These are phyloP conservation scores for Umbilicus rupestris DNA, from an alignment of 164 flowering plant genomes.

Conservation along the genomic window DNA sequence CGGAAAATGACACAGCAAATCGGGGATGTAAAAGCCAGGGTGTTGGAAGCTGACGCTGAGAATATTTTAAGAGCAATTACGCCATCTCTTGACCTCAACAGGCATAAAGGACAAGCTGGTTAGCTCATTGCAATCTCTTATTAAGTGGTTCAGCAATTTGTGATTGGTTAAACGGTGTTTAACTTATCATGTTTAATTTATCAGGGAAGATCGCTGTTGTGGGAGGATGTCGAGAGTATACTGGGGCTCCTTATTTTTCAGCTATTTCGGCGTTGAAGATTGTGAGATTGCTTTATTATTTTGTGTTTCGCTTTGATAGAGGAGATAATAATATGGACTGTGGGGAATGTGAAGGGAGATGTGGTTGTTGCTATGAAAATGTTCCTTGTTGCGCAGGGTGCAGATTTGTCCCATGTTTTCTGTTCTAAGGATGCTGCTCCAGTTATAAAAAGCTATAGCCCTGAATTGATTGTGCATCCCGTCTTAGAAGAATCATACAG, in stretches of 20 bases:
- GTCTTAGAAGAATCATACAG: slow-evolving; percentile 83
- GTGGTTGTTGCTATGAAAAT: background rate
- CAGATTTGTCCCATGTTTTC: slow-evolving; percentile 95
- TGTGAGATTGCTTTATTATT: slow-evolving; percentile 34
- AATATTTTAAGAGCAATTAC: slow-evolving; percentile 56
- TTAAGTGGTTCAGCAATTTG: background rate
- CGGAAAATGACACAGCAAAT: background rate
- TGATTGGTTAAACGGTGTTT: background rate
- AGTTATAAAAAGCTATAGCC: slow-evolving; percentile 92
- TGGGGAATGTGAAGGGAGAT: background rate
- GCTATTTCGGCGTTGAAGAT: slow-evolving; percentile 94
- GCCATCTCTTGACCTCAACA: slow-evolving; percentile 52
- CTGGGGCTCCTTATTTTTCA: slow-evolving; percentile 98
- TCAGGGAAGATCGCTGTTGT: slow-evolving; percentile 92
- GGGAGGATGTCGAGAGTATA: slow-evolving; percentile 98
- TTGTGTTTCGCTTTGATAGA: background rate
- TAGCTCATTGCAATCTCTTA: background rate
- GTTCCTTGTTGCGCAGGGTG: slow-evolving; percentile 52
- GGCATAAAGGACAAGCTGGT: slow-evolving; percentile 98
- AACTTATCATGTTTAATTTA: background rate
- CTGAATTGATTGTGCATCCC: slow-evolving; percentile 97
- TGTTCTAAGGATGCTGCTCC: slow-evolving; percentile 94
- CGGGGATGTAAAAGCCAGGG: slow-evolving; percentile 9
- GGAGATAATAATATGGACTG: background rate
- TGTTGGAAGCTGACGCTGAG: slow-evolving; percentile 62